Evolutionary conservation across 2,329 filamentous ascomycete genomes (phyloP).

Genomic region (Colletotrichum sansevieriae): DNA sequence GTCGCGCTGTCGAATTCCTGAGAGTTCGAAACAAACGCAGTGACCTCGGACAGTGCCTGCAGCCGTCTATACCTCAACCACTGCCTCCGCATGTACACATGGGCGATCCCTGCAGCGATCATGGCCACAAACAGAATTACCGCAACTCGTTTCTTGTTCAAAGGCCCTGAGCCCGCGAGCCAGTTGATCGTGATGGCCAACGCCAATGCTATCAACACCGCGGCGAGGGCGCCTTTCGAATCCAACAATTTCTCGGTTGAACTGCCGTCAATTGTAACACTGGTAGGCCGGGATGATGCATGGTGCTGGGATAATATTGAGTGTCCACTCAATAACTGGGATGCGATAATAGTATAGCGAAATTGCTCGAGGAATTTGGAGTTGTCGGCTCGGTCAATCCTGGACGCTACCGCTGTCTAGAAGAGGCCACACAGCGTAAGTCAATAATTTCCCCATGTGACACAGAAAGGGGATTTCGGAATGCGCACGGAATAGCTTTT

Average conservation of each 20-base stretch:
- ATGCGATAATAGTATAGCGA: constrained; percentile 92
- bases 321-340: constrained; percentile 84
- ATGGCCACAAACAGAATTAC: constrained; percentile 60
- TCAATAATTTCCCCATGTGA: constrained; percentile 41
- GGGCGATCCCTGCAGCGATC: constrained; percentile 71
- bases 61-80: constrained; percentile 85
- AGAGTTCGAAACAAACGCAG: constrained; percentile 77
- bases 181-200: constrained; percentile 82
- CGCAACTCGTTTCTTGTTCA: constrained; percentile 69
- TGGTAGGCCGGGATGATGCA: constrained; percentile 40
- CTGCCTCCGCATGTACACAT: constrained; percentile 81
- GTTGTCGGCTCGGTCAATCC: constrained; percentile 82
- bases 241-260: constrained; percentile 52
- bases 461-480: constrained; percentile 40
- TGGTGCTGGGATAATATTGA: constrained; percentile 62
- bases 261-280: constrained; percentile 43
- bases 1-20: constrained; percentile 85
- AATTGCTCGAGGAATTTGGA: constrained; percentile 91
- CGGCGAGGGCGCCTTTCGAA: constrained; percentile 64
- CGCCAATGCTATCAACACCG: constrained; percentile 73
- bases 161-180: constrained; percentile 66
- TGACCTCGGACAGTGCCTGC: constrained; percentile 78
- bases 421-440: constrained; percentile 39
- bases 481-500: constrained; percentile 65
- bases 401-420: constrained; percentile 77